Conservation (phyloP, 108 stramenopile species). For the Cyclotella choctawhatcheeana region DNA sequence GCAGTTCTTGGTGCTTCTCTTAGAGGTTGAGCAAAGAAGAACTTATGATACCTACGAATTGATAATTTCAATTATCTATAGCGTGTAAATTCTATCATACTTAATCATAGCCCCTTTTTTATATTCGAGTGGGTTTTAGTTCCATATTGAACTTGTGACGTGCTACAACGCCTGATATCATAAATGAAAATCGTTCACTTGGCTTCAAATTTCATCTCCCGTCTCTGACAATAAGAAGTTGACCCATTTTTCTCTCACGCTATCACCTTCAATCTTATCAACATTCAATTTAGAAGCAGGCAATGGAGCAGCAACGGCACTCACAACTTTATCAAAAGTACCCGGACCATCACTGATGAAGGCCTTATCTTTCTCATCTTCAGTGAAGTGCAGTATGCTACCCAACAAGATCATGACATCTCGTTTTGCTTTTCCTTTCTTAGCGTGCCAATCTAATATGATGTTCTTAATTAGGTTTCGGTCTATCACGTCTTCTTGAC, state of each 20-base stretch:
- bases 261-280: conserved; percentile 82
- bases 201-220: conserved; percentile 77
- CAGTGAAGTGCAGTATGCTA: conserved; percentile 84
- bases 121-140: no score
- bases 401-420: conserved; percentile 86
- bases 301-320: conserved; percentile 73
- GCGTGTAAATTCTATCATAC: no score
- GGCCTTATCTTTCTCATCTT: conserved; percentile 84
- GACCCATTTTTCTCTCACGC: conserved; percentile 86
- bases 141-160: no score
- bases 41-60: no score
- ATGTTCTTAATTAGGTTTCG: conserved; percentile 89
- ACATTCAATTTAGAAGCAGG: conserved; percentile 77
- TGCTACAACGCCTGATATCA: no score
- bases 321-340: conserved; percentile 57
- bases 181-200: no score
- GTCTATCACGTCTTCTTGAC: conserved; percentile 92
- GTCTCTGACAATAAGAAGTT: conserved; percentile 88
- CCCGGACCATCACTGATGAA: conserved; percentile 61
- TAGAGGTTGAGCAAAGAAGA: no score
- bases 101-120: no score
- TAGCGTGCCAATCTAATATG: conserved; percentile 85
- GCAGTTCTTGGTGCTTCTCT: conserved; percentile 40
- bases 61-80: no score
- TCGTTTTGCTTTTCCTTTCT: conserved; percentile 72